Conservation (phyloP, 306 rosid genomes). For the Bauhinia variegata region DNA sequence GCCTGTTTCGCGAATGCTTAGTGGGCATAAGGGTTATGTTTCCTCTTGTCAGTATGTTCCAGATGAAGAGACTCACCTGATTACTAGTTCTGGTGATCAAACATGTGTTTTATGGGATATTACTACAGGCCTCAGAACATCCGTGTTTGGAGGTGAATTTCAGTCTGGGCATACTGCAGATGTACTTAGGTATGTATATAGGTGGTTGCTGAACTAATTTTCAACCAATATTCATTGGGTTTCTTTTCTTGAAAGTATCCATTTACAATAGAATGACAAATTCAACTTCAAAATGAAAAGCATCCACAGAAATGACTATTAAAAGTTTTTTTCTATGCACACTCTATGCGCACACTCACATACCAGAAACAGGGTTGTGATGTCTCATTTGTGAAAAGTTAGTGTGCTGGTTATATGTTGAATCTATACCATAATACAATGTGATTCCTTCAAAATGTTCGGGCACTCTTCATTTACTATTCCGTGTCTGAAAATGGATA, state of each 20-base stretch:
- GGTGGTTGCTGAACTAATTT: slow-evolving; percentile 30
- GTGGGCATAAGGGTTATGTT: slow-evolving; percentile 94
- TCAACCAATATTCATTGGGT: slow-evolving; percentile 21
- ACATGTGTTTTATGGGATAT: slow-evolving; percentile 97
- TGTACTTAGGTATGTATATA: slow-evolving; percentile 77
- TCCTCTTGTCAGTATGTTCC: slow-evolving; percentile 97
- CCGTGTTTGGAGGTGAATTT: slow-evolving; percentile 98
- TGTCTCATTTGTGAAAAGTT: no score
- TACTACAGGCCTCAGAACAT: slow-evolving; percentile 88
- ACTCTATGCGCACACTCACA: no score
- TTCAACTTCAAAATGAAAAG: slow-evolving; percentile 24
- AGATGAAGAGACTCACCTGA: slow-evolving; percentile 84
- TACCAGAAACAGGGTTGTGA: no score
- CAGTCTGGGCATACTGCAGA: slow-evolving; percentile 97
- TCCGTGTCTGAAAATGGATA: not conserved
- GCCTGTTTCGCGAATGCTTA: slow-evolving; percentile 72
- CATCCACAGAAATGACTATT: slow-evolving; percentile 14
- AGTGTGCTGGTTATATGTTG: slow-evolving; percentile 13
- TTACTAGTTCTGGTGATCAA: slow-evolving; percentile 93
- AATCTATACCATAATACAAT: not conserved
- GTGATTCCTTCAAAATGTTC: not conserved
- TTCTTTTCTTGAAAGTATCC: slow-evolving; percentile 16
- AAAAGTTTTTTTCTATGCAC: no score
- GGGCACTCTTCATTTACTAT: not conserved
- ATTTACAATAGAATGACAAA: not conserved